Evolutionary conservation across 106 monocot species (phyloP).

Genomic region (Chionographis japonica): DNA sequence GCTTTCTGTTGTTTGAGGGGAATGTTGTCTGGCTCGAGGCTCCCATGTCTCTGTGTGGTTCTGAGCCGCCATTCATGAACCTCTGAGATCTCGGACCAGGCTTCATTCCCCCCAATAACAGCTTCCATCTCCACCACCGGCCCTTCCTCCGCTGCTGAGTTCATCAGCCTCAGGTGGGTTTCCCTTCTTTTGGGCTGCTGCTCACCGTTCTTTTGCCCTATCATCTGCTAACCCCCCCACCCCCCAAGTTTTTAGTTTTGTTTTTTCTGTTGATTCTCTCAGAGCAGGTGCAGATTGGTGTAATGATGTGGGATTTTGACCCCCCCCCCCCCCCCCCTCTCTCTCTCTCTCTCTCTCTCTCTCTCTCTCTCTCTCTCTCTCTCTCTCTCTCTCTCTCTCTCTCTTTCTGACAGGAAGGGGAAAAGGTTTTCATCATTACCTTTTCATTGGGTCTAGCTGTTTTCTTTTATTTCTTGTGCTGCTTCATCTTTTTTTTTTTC

Average conservation of each 20-base stretch:
- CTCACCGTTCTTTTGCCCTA: background rate
- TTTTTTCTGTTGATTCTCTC: background rate
- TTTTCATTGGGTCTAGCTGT: conserved; percentile 1
- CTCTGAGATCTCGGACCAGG: conserved; percentile 61
- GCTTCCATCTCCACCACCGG: conserved; percentile 26
- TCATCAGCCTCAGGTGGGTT: background rate
- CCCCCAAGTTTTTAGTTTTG: background rate
- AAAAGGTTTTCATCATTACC: conserved; percentile 22
- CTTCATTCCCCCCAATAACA: conserved; percentile 87
- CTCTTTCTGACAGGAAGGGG: conserved; percentile 6
- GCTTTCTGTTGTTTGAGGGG: conserved; percentile 41
- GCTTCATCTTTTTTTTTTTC: background rate
- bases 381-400: conserved; percentile 2
- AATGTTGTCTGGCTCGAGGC: conserved; percentile 65
- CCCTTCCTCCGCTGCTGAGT: background rate
- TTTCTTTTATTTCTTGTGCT: background rate
- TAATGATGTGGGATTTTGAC: conserved; percentile 25
- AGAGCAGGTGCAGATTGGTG: conserved; percentile 16
- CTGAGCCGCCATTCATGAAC: background rate
- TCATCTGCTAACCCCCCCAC: too few species aligned
- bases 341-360: conserved; percentile 12
- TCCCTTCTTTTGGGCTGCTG: background rate
- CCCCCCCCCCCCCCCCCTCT: background rate
- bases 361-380: background rate
- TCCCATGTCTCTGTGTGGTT: background rate